Conservation (phyloP, 345 rosid species). For the Aurinia saxatilis region DNA sequence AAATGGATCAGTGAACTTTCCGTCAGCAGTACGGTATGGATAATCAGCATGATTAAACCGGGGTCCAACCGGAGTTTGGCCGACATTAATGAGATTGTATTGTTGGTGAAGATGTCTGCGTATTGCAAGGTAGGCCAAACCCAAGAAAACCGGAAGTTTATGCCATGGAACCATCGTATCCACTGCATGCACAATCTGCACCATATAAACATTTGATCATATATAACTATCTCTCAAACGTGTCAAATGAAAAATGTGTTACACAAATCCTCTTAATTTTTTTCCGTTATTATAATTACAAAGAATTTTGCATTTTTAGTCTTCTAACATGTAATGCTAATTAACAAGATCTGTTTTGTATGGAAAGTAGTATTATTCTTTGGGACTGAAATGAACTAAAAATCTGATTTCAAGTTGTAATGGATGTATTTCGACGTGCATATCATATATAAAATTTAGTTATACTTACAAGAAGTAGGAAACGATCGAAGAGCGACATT, state of each 20-base stretch:
- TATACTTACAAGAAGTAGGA: conserved; percentile 38
- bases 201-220: not conserved
- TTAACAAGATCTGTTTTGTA: too few species aligned
- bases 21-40: conserved; percentile 46
- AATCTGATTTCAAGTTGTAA: too few species aligned
- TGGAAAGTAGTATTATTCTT: too few species aligned
- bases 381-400: too few species aligned
- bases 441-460: too few species aligned
- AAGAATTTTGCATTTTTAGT: too few species aligned
- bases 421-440: too few species aligned
- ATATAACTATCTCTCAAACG: not conserved
- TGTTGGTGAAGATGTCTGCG: conserved; percentile 53
- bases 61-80: conserved; percentile 34
- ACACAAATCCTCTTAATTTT: too few species aligned
- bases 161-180: conserved; percentile 47
- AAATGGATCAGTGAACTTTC: conserved; percentile 43
- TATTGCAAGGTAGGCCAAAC: conserved; percentile 33
- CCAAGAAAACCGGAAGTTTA: conserved; percentile 46
- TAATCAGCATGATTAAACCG: conserved; percentile 42
- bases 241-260: not conserved
- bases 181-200: conserved; percentile 41
- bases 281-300: too few species aligned
- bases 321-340: too few species aligned
- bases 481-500: conserved; percentile 38
- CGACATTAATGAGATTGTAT: conserved; percentile 50